Evolutionary conservation across 169 alveolate species (phyloP).

Genomic region (Plasmodium malariae): DNA sequence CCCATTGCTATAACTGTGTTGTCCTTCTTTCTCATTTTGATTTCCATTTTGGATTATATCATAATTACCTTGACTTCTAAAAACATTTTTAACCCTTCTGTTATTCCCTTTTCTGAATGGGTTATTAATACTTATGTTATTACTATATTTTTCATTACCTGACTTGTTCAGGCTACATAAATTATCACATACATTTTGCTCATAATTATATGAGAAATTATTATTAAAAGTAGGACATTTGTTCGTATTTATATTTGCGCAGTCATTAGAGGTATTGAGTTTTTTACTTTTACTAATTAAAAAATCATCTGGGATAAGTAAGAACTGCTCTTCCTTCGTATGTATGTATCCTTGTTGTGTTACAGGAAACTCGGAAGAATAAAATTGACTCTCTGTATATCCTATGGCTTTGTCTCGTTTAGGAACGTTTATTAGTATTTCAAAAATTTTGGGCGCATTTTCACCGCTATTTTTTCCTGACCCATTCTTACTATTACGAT

Average conservation of each 20-base stretch:
- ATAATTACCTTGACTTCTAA: too few relatives aligned
- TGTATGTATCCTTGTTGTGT: not conserved
- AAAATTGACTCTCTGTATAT: slow-evolving; percentile 8
- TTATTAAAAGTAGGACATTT: too few relatives aligned
- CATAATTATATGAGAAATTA: too few relatives aligned
- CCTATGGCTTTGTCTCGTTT: slow-evolving; percentile 5
- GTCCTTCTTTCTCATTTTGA: too few relatives aligned
- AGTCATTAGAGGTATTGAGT: not conserved
- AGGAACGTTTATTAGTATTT: slow-evolving; percentile 28
- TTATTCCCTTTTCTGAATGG: too few relatives aligned
- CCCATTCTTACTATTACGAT: not conserved
- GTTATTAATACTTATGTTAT: too few relatives aligned
- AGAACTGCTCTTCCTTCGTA: not conserved
- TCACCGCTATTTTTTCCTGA: not conserved
- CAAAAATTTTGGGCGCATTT: not conserved
- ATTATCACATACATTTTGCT: too few relatives aligned
- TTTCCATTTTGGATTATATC: too few relatives aligned
- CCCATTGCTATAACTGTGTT: too few relatives aligned
- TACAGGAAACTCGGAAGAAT: not conserved
- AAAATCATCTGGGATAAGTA: not conserved
- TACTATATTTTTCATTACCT: too few relatives aligned
- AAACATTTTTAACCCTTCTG: too few relatives aligned
- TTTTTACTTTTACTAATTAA: not conserved
- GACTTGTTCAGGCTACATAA: too few relatives aligned
- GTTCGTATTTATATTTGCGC: not conserved